A percentile compares a stretch with the other conserved stretches of the same genome.
phyloP scores from a whole-genome alignment of 2,329 filamentous ascomycete genomes.

The Penicillium glabrum region DNA sequence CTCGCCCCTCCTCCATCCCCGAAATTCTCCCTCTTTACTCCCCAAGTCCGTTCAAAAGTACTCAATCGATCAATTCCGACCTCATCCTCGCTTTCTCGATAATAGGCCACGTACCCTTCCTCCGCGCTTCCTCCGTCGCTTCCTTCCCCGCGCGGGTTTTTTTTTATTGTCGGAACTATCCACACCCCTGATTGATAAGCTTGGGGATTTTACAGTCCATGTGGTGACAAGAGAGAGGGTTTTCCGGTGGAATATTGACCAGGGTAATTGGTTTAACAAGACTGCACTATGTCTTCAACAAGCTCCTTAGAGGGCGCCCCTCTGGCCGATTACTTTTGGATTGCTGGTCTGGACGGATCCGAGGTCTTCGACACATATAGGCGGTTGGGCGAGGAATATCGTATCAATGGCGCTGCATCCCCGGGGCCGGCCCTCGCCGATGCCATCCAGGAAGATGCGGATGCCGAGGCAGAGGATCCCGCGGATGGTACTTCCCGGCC shows the following conservation, averaged over 20 bases:
- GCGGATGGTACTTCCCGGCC: slow-evolving; percentile 39
- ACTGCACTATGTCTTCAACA: slow-evolving; percentile 22
- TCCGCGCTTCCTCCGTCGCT: neutral
- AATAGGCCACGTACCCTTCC: neutral
- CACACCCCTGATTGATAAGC: slow-evolving; percentile 10
- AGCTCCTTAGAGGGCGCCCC: slow-evolving; percentile 51
- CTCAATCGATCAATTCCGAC: slow-evolving; percentile 6
- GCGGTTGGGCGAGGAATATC: slow-evolving; percentile 44
- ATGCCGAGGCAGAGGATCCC: slow-evolving; percentile 53
- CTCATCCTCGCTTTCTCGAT: neutral
- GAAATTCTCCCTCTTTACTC: slow-evolving; percentile 13
- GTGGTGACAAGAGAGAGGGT: slow-evolving; percentile 14
- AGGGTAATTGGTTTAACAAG: slow-evolving; percentile 16
- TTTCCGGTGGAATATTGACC: slow-evolving; percentile 9
- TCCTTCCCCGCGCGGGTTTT: neutral
- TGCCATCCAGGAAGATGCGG: slow-evolving; percentile 62
- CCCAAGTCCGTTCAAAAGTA: neutral
- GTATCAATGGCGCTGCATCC: slow-evolving; percentile 34
- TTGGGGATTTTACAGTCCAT: slow-evolving; percentile 15
- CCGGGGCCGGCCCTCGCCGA: slow-evolving; percentile 48
- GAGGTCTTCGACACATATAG: slow-evolving; percentile 47
- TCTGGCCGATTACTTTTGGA: slow-evolving; percentile 68
- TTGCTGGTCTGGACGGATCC: slow-evolving; percentile 51
- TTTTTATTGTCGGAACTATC: neutral
- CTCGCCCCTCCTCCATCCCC: slow-evolving; percentile 18